phyloP scores from a whole-genome alignment of 2,329 filamentous ascomycete species.

The Aspergillus quadricinctus region DNA sequence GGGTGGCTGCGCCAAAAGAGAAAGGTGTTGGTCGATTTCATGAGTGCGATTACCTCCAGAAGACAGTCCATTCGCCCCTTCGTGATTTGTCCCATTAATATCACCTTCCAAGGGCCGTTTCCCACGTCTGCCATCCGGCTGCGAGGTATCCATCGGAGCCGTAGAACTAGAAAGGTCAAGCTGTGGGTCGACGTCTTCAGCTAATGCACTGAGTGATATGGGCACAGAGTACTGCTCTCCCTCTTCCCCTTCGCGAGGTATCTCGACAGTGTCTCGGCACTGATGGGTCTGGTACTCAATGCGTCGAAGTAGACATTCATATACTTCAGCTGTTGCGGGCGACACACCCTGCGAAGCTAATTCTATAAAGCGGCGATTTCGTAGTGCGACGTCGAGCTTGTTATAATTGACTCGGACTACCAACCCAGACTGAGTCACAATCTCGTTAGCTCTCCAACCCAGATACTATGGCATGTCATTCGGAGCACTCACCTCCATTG shows the following conservation, averaged over 20 bases:
- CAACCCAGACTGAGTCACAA: constrained; percentile 57
- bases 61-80: constrained; percentile 37
- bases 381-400: constrained; percentile 75
- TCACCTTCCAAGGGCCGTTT: constrained; percentile 30
- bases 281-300: constrained; percentile 65
- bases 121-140: constrained; percentile 22
- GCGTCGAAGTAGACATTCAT: constrained; percentile 65
- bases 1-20: constrained; percentile 47
- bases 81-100: constrained; percentile 45
- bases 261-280: constrained; percentile 51
- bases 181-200: constrained; percentile 33
- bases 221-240: constrained; percentile 35
- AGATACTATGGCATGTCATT: not conserved
- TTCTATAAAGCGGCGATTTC: constrained; percentile 71
- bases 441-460: constrained; percentile 10
- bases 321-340: constrained; percentile 70
- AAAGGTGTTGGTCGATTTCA: constrained; percentile 38
- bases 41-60: constrained; percentile 25
- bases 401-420: constrained; percentile 79
- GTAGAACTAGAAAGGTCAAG: constrained; percentile 36
- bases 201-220: constrained; percentile 32
- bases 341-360: constrained; percentile 68
- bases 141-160: constrained; percentile 27
- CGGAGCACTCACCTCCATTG: constrained; percentile 34
- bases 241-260: constrained; percentile 40